Conservation (phyloP, 23 red algal species). For the Agarophyton chilense region DNA sequence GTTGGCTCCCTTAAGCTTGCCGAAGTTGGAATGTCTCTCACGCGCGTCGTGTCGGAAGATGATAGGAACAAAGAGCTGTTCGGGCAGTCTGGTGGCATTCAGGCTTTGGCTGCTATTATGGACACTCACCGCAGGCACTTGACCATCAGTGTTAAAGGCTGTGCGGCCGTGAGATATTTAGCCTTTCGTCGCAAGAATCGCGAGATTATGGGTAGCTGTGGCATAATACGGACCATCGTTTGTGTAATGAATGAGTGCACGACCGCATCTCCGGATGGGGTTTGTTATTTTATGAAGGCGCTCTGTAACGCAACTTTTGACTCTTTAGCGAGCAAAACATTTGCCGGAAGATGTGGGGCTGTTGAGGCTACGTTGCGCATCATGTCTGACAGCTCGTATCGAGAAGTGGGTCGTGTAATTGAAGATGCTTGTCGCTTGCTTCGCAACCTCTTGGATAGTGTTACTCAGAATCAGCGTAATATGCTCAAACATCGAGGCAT, state of each 20-base stretch:
- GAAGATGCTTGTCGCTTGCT: slow-evolving; percentile 59
- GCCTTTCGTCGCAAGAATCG: slow-evolving; percentile 64
- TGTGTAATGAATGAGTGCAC: slow-evolving; percentile 26
- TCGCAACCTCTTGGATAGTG: slow-evolving; percentile 57
- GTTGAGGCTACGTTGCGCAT: slow-evolving; percentile 52
- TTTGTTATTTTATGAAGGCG: slow-evolving; percentile 55
- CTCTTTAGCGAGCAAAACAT: slow-evolving; percentile 59
- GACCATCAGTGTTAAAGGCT: slow-evolving; percentile 56
- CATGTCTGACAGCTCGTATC: slow-evolving; percentile 27
- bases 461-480: slow-evolving; percentile 43
- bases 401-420: slow-evolving; percentile 2
- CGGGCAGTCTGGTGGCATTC: slow-evolving; percentile 43
- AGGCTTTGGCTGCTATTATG: slow-evolving; percentile 46
- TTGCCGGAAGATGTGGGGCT: slow-evolving; percentile 55
- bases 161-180: slow-evolving; percentile 43
- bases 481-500: slow-evolving; percentile 45
- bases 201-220: slow-evolving; percentile 60
- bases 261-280: neutral
- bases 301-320: slow-evolving; percentile 63
- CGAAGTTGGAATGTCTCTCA: slow-evolving; percentile 46
- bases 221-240: slow-evolving; percentile 40
- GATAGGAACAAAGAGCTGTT: slow-evolving; percentile 58
- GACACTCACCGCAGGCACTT: slow-evolving; percentile 36
- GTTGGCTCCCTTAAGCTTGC: slow-evolving; percentile 10
- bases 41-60: slow-evolving; percentile 41